Percentiles rank a stretch among this genome's conserved stretches.
Evolutionary conservation across 1,284 basidiomycete species (phyloP).

Genomic region (Sphagnurus paluster): DNA sequence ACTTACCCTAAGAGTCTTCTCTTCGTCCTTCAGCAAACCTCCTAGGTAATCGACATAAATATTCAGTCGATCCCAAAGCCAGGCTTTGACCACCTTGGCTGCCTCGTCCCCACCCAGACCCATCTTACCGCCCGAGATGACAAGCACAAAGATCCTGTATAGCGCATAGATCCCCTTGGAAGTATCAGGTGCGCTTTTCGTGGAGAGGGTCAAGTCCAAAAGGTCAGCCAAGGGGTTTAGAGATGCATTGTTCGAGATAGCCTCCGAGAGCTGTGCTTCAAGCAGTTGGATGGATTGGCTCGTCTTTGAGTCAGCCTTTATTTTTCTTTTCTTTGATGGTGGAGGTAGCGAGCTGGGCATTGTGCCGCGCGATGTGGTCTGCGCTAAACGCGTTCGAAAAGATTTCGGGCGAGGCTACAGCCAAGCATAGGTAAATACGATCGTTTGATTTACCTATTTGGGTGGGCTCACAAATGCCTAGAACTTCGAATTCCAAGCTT

Average conservation of each 20-base stretch:
- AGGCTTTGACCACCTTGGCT: slow-evolving; percentile 66
- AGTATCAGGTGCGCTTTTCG: slow-evolving; percentile 51
- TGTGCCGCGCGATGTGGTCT: slow-evolving; percentile 30
- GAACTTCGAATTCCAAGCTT: too few relatives aligned
- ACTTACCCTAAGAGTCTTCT: slow-evolving; percentile 46
- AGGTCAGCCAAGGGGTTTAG: slow-evolving; percentile 84
- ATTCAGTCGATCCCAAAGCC: slow-evolving; percentile 74
- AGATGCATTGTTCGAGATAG: slow-evolving; percentile 55
- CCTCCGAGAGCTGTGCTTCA: slow-evolving; percentile 51
- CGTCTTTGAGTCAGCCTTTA: slow-evolving; percentile 28
- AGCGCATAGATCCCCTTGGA: slow-evolving; percentile 82
- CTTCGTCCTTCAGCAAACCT: slow-evolving; percentile 74
- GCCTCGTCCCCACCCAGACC: slow-evolving; percentile 48
- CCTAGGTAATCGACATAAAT: slow-evolving; percentile 67
- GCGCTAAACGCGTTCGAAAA: background rate
- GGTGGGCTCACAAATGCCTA: too few relatives aligned
- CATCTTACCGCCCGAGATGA: slow-evolving; percentile 64
- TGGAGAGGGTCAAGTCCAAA: slow-evolving; percentile 50
- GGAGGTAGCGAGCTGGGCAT: slow-evolving; percentile 55
- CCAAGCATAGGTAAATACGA: too few relatives aligned
- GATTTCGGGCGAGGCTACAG: background rate
- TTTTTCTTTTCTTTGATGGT: slow-evolving; percentile 56
- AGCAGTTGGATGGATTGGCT: slow-evolving; percentile 40
- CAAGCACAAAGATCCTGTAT: slow-evolving; percentile 76
- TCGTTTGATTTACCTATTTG: too few relatives aligned